These are phyloP conservation scores for Periconia macrospinosa DNA, from an alignment of 2,329 filamentous ascomycete genomes.

Conservation along the genomic window DNA sequence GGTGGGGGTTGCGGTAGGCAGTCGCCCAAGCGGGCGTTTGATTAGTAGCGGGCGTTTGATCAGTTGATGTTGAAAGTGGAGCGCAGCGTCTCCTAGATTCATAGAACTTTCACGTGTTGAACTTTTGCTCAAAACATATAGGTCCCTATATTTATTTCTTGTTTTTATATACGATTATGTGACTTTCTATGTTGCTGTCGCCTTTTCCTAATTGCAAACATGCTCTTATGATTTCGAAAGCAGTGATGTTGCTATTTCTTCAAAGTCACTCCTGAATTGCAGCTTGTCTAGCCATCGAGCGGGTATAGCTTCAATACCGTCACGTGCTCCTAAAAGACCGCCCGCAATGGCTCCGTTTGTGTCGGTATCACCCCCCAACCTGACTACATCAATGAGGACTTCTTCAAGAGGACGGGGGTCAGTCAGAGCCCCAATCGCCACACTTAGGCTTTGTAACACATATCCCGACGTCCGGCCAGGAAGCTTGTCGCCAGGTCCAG, in stretches of 20 bases:
- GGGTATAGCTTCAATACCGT: conserved; percentile 48
- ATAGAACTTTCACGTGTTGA: too few relatives aligned
- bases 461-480: conserved; percentile 42
- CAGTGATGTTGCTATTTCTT: conserved; percentile 1
- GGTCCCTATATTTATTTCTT: too few relatives aligned
- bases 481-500: conserved; percentile 34
- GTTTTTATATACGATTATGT: too few relatives aligned
- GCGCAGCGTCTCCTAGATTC: too few relatives aligned
- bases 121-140: too few relatives aligned
- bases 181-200: too few relatives aligned
- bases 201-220: too few relatives aligned
- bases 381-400: conserved; percentile 51
- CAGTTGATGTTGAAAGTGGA: too few relatives aligned
- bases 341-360: conserved; percentile 53
- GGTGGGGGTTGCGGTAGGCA: too few relatives aligned
- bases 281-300: conserved; percentile 38
- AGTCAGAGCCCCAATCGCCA: conserved; percentile 49
- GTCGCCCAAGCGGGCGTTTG: too few relatives aligned
- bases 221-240: neutral
- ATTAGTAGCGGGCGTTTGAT: too few relatives aligned
- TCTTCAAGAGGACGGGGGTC: conserved; percentile 47
- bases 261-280: conserved; percentile 26
- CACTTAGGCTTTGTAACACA: conserved; percentile 48
- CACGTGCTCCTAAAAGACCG: conserved; percentile 50
- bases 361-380: conserved; percentile 52